These are phyloP conservation scores for Microcyclosporella mali DNA, from an alignment of 2,329 filamentous ascomycete species.

Conservation along the genomic window DNA sequence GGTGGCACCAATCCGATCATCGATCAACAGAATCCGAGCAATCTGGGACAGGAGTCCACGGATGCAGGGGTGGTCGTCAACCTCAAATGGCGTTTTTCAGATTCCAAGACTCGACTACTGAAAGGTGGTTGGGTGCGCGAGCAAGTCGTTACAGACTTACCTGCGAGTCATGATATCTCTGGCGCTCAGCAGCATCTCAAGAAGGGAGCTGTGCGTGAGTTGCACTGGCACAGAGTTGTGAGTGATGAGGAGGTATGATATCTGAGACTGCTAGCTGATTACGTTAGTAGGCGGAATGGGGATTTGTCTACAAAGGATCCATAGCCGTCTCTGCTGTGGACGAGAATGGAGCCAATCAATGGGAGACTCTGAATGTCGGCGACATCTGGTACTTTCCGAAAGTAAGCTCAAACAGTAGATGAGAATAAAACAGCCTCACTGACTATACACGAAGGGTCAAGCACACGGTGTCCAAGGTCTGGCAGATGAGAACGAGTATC, in stretches of 20 bases:
- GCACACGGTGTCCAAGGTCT: conserved; percentile 60
- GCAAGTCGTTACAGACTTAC: conserved; percentile 61
- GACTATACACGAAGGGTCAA: conserved; percentile 38
- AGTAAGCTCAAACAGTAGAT: conserved; percentile 25
- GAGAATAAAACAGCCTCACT: too few relatives aligned
- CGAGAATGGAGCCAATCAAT: conserved; percentile 44
- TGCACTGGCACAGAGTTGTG: conserved; percentile 55
- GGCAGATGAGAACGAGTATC: conserved; percentile 60
- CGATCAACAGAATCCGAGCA: conserved; percentile 58
- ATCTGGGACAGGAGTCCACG: conserved; percentile 55
- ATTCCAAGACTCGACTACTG: conserved; percentile 57
- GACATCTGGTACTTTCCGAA: conserved; percentile 31
- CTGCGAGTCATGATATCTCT: conserved; percentile 59
- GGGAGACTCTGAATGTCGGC: conserved; percentile 43
- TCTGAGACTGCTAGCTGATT: neutral
- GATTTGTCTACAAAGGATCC: conserved; percentile 49
- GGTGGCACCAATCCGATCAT: conserved; percentile 59
- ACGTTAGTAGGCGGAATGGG: conserved; percentile 40
- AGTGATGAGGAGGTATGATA: neutral
- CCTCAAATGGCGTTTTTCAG: conserved; percentile 60
- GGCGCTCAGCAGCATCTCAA: conserved; percentile 63
- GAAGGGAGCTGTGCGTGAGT: conserved; percentile 59
- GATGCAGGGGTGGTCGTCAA: conserved; percentile 61
- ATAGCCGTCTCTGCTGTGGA: conserved; percentile 49
- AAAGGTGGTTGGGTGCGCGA: conserved; percentile 61